phyloP scores from a whole-genome alignment of 2,329 filamentous ascomycete species.

The Gliomastix tumulicola region DNA sequence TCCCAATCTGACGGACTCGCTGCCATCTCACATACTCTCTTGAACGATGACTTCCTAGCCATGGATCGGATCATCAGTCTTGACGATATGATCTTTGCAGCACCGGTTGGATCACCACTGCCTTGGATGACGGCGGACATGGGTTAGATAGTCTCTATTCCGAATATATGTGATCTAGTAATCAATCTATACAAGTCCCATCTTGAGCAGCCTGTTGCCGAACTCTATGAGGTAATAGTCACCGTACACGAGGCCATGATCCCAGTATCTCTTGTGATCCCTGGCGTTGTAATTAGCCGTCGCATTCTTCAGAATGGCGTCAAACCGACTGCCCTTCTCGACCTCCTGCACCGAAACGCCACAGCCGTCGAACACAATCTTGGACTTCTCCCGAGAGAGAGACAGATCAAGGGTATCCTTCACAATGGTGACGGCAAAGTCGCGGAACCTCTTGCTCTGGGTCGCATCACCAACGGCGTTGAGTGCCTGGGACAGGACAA shows the following conservation, averaged over 20 bases:
- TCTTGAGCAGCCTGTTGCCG: slow-evolving; percentile 35
- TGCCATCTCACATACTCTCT: slow-evolving; percentile 19
- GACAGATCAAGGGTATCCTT: slow-evolving; percentile 20
- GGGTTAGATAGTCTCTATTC: not conserved
- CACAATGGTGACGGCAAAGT: slow-evolving; percentile 18
- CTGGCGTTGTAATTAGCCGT: slow-evolving; percentile 25
- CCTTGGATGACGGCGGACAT: not conserved
- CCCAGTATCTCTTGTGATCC: slow-evolving; percentile 15
- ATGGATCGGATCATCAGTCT: slow-evolving; percentile 24
- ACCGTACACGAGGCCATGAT: slow-evolving; percentile 38
- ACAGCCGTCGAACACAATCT: too few species aligned
- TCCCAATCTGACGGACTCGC: slow-evolving; percentile 15
- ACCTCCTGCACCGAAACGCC: too few species aligned
- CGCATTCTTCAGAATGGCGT: slow-evolving; percentile 20
- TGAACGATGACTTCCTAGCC: slow-evolving; percentile 21
- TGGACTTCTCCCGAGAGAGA: slow-evolving; percentile 14
- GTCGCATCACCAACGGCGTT: slow-evolving; percentile 4
- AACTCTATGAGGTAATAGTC: slow-evolving; percentile 41
- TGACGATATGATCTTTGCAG: slow-evolving; percentile 24
- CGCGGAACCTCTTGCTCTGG: slow-evolving; percentile 13
- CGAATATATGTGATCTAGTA: not conserved
- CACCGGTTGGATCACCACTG: not conserved
- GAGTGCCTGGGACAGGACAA: slow-evolving; percentile 27
- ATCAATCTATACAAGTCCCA: slow-evolving; percentile 9
- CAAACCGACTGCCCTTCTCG: slow-evolving; percentile 11